Evolutionary conservation across 225 moss, liverwort and hornwort genomes (phyloP).

Genomic region (Ulota crispa): DNA sequence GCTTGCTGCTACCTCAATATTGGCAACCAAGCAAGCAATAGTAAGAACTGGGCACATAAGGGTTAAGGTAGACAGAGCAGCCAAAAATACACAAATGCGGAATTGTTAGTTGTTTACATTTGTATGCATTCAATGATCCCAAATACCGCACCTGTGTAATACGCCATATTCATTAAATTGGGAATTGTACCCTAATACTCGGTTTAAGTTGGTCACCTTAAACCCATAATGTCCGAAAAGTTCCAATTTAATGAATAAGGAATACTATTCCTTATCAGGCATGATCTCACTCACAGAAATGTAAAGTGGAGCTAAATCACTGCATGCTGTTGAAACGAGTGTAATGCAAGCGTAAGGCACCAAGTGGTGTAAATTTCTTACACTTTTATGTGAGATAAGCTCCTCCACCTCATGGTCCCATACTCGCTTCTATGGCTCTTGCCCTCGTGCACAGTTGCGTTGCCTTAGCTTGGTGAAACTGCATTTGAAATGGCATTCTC

Average conservation of each 20-base stretch:
- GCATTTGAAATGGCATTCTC: background rate
- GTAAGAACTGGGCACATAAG: background rate
- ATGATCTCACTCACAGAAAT: background rate
- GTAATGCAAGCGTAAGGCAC: background rate
- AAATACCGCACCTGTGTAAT: background rate
- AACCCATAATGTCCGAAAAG: too few relatives aligned
- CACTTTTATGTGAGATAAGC: background rate
- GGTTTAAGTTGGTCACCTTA: too few relatives aligned
- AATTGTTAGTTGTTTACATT: background rate
- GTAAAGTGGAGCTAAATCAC: background rate
- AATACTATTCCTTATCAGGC: background rate
- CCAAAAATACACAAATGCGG: background rate
- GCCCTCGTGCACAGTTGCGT: background rate
- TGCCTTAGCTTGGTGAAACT: background rate
- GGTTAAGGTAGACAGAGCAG: background rate
- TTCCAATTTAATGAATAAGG: too few relatives aligned
- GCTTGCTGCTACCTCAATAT: background rate
- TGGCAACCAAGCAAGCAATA: background rate
- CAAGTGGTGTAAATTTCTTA: background rate
- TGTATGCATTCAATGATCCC: background rate
- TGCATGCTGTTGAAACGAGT: background rate
- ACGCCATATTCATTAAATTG: too few relatives aligned
- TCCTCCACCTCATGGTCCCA: background rate
- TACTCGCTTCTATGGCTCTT: background rate
- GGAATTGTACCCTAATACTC: too few relatives aligned